Evolutionary conservation across 1,139 yeast genomes (phyloP).

Genomic region (Nakaseomyces delphensis): DNA sequence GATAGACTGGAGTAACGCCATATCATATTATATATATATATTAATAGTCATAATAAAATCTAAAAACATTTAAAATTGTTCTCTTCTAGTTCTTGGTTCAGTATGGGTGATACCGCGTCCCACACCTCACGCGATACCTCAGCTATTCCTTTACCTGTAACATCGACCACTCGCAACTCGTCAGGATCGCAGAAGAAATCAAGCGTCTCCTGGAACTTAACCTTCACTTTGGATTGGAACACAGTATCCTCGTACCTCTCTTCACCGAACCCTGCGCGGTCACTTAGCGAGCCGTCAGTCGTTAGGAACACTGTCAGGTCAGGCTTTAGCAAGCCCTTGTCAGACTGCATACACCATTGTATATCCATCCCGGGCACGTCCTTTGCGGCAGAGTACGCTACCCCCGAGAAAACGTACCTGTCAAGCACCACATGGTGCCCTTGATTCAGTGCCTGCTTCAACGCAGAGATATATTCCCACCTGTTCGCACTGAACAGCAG

Average conservation of each 20-base stretch:
- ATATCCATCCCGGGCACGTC: conserved; percentile 39
- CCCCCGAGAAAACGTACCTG: conserved; percentile 85
- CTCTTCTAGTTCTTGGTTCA: conserved; percentile 1
- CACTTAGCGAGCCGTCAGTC: conserved; percentile 42
- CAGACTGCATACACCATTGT: conserved; percentile 76
- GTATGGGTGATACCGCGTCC: conserved; percentile 8
- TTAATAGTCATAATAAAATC: too few relatives aligned
- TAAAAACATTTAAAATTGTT: conserved; percentile 10
- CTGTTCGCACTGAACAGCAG: conserved; percentile 86
- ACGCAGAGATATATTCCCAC: conserved; percentile 67
- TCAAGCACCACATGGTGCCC: conserved; percentile 68
- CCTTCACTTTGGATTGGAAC: conserved; percentile 64
- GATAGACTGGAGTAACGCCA: conserved; percentile 37
- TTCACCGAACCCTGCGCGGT: conserved; percentile 78
- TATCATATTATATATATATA: background rate
- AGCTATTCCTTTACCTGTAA: conserved; percentile 50
- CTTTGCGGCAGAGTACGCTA: conserved; percentile 89
- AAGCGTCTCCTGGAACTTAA: conserved; percentile 37
- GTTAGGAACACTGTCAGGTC: conserved; percentile 76
- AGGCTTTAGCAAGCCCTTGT: conserved; percentile 78
- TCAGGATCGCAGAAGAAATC: background rate
- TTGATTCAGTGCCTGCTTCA: conserved; percentile 37
- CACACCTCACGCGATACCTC: conserved; percentile 37
- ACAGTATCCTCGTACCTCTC: conserved; percentile 76
- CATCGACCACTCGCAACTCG: conserved; percentile 40